phyloP scores from a whole-genome alignment of 129 eudicot genomes.

The Helianthus annuus region DNA sequence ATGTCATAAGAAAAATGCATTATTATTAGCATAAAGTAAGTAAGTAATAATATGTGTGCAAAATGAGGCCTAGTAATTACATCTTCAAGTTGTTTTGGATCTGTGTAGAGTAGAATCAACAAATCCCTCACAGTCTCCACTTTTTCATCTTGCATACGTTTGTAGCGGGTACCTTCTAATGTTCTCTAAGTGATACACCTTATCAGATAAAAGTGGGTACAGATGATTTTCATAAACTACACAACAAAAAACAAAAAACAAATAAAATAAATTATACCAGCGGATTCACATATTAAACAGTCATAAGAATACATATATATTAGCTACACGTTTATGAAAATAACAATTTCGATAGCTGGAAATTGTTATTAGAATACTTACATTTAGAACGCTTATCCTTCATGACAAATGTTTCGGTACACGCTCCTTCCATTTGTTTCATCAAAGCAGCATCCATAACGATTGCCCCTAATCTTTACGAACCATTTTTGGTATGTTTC shows the following conservation, averaged over 20 bases:
- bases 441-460: conserved; percentile 26
- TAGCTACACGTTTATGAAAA: no score
- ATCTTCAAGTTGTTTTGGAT: conserved; percentile 46
- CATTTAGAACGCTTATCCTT: conserved; percentile 43
- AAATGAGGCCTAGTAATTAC: conserved; percentile 29
- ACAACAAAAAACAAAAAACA: conserved; percentile 1
- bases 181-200: conserved; percentile 58
- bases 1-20: conserved; percentile 3
- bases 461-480: conserved; percentile 49
- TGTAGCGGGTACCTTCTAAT: conserved; percentile 64
- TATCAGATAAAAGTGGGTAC: conserved; percentile 52
- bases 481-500: conserved; percentile 37
- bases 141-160: conserved; percentile 44
- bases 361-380: conserved; percentile 26
- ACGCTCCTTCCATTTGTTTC: conserved; percentile 48
- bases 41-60: neutral
- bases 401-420: conserved; percentile 46
- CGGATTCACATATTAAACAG: neutral
- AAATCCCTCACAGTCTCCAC: conserved; percentile 60
- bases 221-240: conserved; percentile 62
- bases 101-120: conserved; percentile 37
- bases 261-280: neutral
- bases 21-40: neutral
- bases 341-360: no score
- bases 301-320: no score